These are phyloP conservation scores for Amanita rimosa DNA, from an alignment of 768 basidiomycete genomes.

Conservation along the genomic window DNA sequence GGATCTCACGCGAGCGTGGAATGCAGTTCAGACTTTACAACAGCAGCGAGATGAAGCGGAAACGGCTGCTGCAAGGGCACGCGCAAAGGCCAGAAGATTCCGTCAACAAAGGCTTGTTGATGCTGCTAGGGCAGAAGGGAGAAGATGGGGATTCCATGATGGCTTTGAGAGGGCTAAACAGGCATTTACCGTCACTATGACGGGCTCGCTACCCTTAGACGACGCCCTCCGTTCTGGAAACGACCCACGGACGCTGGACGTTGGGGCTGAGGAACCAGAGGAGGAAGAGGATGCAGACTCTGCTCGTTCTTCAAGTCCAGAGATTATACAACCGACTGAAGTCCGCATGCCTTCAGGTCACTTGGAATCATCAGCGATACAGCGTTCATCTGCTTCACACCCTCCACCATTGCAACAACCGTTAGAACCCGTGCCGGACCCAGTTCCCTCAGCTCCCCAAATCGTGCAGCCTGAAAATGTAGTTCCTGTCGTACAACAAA, in stretches of 20 bases:
- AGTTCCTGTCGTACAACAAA: neutral
- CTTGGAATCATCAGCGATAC: neutral
- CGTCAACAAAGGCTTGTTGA: constrained; percentile 40
- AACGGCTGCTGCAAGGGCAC: constrained; percentile 36
- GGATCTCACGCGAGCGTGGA: constrained; percentile 44
- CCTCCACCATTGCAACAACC: neutral
- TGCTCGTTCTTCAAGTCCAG: constrained; percentile 2
- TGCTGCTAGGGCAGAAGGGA: constrained; percentile 47
- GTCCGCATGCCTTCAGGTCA: constrained; percentile 5
- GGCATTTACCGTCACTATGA: constrained; percentile 12
- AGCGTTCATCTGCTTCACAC: neutral
- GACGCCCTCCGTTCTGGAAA: neutral
- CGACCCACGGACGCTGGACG: neutral
- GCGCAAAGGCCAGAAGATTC: constrained; percentile 37
- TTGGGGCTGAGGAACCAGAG: neutral
- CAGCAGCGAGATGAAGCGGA: constrained; percentile 48
- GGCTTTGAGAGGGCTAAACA: constrained; percentile 29
- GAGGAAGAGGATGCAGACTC: neutral
- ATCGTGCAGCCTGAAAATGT: neutral
- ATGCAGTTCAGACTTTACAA: constrained; percentile 34
- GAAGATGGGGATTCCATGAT: constrained; percentile 37
- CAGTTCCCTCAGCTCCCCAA: neutral
- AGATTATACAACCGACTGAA: constrained; percentile 4
- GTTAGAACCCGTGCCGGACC: neutral
- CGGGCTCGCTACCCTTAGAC: neutral